A percentile compares a stretch with the other conserved stretches of the same genome.
Evolutionary conservation across 768 basidiomycete species (phyloP).

Genomic region (Russula compacta): DNA sequence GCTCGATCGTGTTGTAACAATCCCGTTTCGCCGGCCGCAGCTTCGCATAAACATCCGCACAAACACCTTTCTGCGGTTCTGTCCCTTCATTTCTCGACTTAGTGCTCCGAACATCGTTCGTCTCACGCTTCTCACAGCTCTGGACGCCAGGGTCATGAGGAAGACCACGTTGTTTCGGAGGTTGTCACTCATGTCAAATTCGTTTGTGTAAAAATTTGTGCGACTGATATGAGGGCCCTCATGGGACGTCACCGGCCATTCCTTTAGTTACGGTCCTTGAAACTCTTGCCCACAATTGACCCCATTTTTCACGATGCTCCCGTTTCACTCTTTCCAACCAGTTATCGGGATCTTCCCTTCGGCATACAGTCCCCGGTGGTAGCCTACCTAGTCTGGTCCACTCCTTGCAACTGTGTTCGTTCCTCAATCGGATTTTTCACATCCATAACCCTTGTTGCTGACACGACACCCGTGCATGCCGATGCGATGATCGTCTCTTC

Average conservation of each 20-base stretch:
- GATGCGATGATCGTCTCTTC: conserved; percentile 8
- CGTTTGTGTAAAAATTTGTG: conserved; percentile 11
- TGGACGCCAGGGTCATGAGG: neutral
- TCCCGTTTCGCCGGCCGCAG: neutral
- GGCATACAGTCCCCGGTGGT: conserved; percentile 9
- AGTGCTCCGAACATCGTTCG: conserved; percentile 10
- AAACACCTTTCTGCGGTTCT: conserved; percentile 3
- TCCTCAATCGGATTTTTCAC: neutral
- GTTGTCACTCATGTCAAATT: conserved; percentile 15
- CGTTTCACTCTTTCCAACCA: conserved; percentile 4
- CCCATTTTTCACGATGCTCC: neutral
- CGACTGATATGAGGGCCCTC: conserved; percentile 8
- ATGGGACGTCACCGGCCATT: conserved; percentile 3
- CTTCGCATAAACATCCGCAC: conserved; percentile 8
- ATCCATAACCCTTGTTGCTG: conserved; percentile 1
- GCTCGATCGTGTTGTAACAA: neutral
- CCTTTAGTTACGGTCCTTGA: conserved; percentile 11
- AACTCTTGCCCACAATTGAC: neutral
- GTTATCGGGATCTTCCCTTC: conserved; percentile 6
- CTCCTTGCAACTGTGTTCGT: neutral
- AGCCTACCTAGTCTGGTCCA: neutral
- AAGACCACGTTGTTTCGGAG: conserved; percentile 12
- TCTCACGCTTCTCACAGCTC: neutral
- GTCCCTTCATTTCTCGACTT: neutral
- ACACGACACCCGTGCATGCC: conserved; percentile 10